Evolutionary conservation across 148 eudicot genomes (phyloP).

Genomic region (Hydrangea macrophylla): DNA sequence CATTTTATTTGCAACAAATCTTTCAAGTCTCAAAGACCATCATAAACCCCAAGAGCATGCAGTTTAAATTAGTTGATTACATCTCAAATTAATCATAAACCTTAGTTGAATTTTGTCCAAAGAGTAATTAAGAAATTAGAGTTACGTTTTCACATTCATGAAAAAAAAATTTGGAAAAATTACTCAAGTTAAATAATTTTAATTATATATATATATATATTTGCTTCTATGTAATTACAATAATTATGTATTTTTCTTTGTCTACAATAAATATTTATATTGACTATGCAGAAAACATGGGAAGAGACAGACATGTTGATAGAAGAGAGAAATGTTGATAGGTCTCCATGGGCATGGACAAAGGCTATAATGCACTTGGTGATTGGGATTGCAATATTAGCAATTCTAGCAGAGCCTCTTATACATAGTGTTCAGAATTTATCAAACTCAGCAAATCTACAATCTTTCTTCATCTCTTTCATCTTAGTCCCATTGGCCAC

Average conservation of each 20-base stretch:
- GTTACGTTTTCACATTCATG: no score
- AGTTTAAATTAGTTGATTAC: no score
- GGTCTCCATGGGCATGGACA: slow-evolving; percentile 21
- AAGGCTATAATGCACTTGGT: slow-evolving; percentile 30
- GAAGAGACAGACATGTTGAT: slow-evolving; percentile 20
- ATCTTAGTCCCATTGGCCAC: slow-evolving; percentile 39
- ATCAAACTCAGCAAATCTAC: slow-evolving; percentile 19
- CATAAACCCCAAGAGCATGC: no score
- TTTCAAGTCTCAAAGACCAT: no score
- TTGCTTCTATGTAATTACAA: no score
- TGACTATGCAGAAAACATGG: slow-evolving; percentile 28
- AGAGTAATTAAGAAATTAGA: no score
- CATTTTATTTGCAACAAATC: no score
- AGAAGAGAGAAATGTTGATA: slow-evolving; percentile 14
- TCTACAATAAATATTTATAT: not conserved
- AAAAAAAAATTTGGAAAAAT: no score
- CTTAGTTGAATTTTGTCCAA: no score
- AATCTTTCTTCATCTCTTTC: slow-evolving; percentile 30
- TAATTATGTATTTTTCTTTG: not conserved
- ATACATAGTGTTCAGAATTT: slow-evolving; percentile 30
- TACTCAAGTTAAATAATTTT: no score
- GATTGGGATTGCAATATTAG: slow-evolving; percentile 28
- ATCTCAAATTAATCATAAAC: no score
- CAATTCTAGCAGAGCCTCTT: slow-evolving; percentile 40
- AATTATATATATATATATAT: no score